phyloP scores from a whole-genome alignment of 2,329 filamentous ascomycete genomes.

The Immersiporthe knoxdaviesiana region DNA sequence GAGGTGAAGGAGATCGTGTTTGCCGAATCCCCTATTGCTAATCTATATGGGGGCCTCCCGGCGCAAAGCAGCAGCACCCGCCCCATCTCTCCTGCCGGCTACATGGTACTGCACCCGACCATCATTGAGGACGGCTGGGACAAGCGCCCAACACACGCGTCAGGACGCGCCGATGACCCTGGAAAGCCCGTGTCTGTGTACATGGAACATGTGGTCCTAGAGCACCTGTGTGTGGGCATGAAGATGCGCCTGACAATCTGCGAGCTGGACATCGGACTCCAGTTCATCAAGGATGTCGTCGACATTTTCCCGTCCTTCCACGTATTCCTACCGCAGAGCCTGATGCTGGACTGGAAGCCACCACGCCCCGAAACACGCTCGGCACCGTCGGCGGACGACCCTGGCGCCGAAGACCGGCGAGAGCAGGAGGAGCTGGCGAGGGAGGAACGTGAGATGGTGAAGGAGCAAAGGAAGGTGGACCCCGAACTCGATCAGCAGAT shows the following conservation, averaged over 20 bases:
- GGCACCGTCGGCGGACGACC: conserved; percentile 48
- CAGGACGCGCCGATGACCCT: conserved; percentile 34
- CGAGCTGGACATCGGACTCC: conserved; percentile 51
- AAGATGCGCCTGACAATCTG: conserved; percentile 59
- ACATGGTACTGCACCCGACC: conserved; percentile 48
- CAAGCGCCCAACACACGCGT: conserved; percentile 40
- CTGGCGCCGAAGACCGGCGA: conserved; percentile 37
- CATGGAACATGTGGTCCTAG: conserved; percentile 60
- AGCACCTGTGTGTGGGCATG: conserved; percentile 62
- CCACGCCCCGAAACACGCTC: conserved; percentile 52
- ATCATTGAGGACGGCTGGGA: conserved; percentile 54
- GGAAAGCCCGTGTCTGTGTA: conserved; percentile 54
- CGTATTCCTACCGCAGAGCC: conserved; percentile 66
- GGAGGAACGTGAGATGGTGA: conserved; percentile 31
- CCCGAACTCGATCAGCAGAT: conserved; percentile 22
- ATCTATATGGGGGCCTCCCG: conserved; percentile 49
- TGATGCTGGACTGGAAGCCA: conserved; percentile 69
- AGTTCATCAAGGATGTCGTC: conserved; percentile 64
- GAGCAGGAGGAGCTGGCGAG: conserved; percentile 18
- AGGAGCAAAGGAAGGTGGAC: conserved; percentile 24
- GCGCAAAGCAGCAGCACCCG: conserved; percentile 39
- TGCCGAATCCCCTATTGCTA: conserved; percentile 46
- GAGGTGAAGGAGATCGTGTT: conserved; percentile 64
- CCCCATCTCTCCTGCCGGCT: conserved; percentile 48
- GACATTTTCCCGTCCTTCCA: conserved; percentile 65